Evolutionary conservation across 164 flowering plant genomes (phyloP).

Genomic region (Tetracentron sinense): DNA sequence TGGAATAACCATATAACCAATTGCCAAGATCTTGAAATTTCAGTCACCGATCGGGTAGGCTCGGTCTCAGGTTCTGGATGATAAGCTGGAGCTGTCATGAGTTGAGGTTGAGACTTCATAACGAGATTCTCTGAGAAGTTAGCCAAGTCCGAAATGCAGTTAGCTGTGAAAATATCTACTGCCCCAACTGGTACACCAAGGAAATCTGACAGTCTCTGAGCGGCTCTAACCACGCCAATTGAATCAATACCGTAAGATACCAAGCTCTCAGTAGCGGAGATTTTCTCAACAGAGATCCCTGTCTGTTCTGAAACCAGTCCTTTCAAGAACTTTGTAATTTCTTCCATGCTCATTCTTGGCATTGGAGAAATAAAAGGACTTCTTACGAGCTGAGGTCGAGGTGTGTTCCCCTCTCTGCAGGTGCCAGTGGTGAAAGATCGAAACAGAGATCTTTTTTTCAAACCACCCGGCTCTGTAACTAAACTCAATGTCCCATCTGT

Average conservation of each 20-base stretch:
- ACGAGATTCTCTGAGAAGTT: constrained; percentile 58
- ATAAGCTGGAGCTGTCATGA: constrained; percentile 12
- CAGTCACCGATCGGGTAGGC: constrained; percentile 13
- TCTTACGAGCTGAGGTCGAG: constrained; percentile 29
- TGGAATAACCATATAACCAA: constrained; percentile 40
- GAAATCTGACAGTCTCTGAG: constrained; percentile 76
- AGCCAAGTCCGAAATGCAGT: constrained; percentile 70
- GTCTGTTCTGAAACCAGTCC: constrained; percentile 59
- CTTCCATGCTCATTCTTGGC: constrained; percentile 26
- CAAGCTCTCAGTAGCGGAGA: constrained; percentile 55
- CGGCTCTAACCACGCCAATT: constrained; percentile 82
- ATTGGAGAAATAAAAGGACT: constrained; percentile 16
- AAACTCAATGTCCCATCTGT: constrained; percentile 48
- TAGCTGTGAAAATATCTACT: constrained; percentile 79
- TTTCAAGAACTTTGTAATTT: constrained; percentile 55
- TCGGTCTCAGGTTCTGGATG: constrained; percentile 25
- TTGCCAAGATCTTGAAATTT: constrained; percentile 31
- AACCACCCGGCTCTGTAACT: constrained; percentile 35
- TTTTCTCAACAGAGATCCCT: constrained; percentile 38
- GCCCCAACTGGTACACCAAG: constrained; percentile 80
- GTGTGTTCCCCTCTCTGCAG: constrained; percentile 49
- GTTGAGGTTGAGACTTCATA: constrained; percentile 46
- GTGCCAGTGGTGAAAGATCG: constrained; percentile 65
- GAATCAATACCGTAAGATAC: constrained; percentile 78
- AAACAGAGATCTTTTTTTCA: constrained; percentile 22